Base-by-base conservation (phyloP, 2,329 filamentous ascomycete genomes). In the Trichophyton verrucosum region DNA sequence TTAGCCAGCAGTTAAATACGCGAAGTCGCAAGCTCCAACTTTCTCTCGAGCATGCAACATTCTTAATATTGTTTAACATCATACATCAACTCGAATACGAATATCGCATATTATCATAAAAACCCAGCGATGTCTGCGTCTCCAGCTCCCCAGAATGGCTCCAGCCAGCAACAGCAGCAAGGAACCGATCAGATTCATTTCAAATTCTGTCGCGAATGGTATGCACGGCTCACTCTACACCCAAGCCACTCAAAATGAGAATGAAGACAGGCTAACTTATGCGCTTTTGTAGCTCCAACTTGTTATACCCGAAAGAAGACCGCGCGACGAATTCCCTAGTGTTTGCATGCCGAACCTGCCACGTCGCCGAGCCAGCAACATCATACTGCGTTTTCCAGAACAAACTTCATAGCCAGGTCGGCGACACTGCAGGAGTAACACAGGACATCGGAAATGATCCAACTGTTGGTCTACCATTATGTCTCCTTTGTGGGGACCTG, bases 151-250 rank as follows among this genome's bases (percentile, higher is more conserved):
- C 72, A 75, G 27, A 69, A 71, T 58, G 71, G 68, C 62, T 72
- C 73, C 61, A 66, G 64, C 63, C 75, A 76, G 66, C 49, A 76
- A 66, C 49, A 56, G 2, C 68, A 72, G 2, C 68, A 72, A 46
- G 64, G 64, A 58, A 66, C 66, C 65, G 86, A 92, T 76, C 90
- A 95, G 75, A 91, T 97, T 75, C 91, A 89, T 56, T 99, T 97
- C 77, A 87, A 89, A 71, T 99, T 99, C 82, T 99, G 94, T 80
- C 91, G 90, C 68, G 94, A 99, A 81, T 99, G 94, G 86, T 87
- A 75, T 68, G 77, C 67, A 42, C 15, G 58, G 30, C 20, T 38
- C 30, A 13, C 11, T 13, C 51, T 27, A 27, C 8, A 6, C 3
- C 33, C 58, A 47, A 30, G 6, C 27, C 7, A 36, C 3, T 60